Conservation (phyloP, 192 early-diverging fungal species). For the Funneliformis geosporum region DNA sequence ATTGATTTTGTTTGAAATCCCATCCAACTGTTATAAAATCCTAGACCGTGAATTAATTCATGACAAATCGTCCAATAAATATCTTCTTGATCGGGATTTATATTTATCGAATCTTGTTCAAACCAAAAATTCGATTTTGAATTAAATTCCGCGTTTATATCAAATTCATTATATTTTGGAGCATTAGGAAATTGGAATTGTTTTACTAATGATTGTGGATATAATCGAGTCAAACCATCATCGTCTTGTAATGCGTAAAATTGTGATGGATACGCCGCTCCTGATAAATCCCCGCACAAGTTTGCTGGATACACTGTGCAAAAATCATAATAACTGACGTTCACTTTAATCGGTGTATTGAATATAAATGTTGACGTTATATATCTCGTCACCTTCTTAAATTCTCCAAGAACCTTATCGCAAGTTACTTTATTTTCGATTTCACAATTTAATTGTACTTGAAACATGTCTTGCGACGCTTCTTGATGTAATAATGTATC, state of each 20-base stretch:
- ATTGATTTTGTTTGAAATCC: constrained; percentile 3
- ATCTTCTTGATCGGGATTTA: constrained; percentile 36
- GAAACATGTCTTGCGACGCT: neutral
- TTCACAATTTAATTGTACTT: neutral
- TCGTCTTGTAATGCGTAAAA: constrained; percentile 38
- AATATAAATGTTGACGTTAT: neutral
- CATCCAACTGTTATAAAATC: constrained; percentile 40
- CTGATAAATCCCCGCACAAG: neutral
- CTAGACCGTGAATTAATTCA: constrained; percentile 46
- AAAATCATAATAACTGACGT: neutral
- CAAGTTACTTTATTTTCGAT: neutral
- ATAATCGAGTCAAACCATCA: constrained; percentile 41
- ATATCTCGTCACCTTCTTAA: neutral
- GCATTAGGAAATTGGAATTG: constrained; percentile 33
- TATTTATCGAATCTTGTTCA: constrained; percentile 14
- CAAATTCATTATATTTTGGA: constrained; percentile 35
- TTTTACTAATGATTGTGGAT: constrained; percentile 45
- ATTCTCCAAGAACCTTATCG: neutral
- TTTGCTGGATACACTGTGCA: neutral
- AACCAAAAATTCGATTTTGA: constrained; percentile 38
- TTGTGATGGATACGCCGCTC: constrained; percentile 38
- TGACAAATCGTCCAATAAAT: constrained; percentile 38
- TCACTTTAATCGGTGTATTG: neutral
- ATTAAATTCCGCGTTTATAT: constrained; percentile 45
- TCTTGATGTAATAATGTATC: neutral